Evolutionary conservation across 805 yeast species (phyloP).

Genomic region (Wickerhamiella shivajii): DNA sequence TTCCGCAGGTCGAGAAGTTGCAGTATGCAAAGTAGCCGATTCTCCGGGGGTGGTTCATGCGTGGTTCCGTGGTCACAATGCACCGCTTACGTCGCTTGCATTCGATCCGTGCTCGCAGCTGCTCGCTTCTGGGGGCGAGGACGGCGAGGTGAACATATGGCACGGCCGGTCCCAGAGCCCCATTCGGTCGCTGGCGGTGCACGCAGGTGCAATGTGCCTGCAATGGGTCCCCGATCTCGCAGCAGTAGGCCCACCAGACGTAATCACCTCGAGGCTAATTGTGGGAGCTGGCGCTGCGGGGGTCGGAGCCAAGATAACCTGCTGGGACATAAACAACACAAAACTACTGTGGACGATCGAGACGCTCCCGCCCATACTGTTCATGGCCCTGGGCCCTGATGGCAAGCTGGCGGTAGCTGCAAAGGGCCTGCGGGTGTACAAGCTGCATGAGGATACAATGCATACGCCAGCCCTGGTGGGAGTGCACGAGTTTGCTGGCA

Average conservation of each 20-base stretch:
- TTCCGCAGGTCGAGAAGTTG: slow-evolving; percentile 40
- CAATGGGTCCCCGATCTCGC: slow-evolving; percentile 10
- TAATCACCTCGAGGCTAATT: slow-evolving; percentile 10
- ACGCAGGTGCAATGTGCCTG: slow-evolving; percentile 19
- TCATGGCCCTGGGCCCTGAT: slow-evolving; percentile 1
- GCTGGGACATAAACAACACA: slow-evolving; percentile 1
- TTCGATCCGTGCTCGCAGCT: slow-evolving; percentile 40
- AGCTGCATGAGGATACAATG: neutral
- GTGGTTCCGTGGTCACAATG: slow-evolving; percentile 48
- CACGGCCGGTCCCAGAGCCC: slow-evolving; percentile 36
- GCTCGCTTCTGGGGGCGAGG: slow-evolving; percentile 67
- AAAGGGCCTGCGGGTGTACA: neutral
- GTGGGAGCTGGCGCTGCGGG: slow-evolving; percentile 10
- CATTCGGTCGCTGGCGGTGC: slow-evolving; percentile 15
- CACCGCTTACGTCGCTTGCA: slow-evolving; percentile 38
- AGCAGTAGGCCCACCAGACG: slow-evolving; percentile 2
- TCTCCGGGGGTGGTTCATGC: slow-evolving; percentile 41
- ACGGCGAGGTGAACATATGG: slow-evolving; percentile 62
- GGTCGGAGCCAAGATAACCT: too few species aligned
- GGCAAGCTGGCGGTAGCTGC: neutral
- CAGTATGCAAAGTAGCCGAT: slow-evolving; percentile 39
- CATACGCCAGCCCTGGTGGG: slow-evolving; percentile 2
- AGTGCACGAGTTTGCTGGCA: neutral
- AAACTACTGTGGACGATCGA: slow-evolving; percentile 9
- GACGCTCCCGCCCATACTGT: neutral